phyloP scores from a whole-genome alignment of 2,329 filamentous ascomycete species.

The Colletotrichum magnum region DNA sequence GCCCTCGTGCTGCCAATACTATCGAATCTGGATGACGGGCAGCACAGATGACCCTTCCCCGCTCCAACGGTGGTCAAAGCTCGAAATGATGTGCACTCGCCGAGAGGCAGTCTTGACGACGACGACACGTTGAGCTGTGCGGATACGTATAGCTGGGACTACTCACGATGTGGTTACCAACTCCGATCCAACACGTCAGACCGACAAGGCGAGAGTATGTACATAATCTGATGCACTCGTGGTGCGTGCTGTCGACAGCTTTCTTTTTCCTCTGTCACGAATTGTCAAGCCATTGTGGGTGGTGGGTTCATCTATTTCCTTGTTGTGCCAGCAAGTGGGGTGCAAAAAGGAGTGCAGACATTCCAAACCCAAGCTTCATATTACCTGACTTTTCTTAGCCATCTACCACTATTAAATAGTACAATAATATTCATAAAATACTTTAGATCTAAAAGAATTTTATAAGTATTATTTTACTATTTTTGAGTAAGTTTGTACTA shows the following conservation, averaged over 20 bases:
- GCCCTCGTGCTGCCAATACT: constrained; percentile 13
- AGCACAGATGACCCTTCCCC: constrained; percentile 10
- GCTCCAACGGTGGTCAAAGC: constrained; percentile 20
- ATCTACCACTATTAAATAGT: no score
- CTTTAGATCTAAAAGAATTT: no score
- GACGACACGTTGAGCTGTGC: not conserved
- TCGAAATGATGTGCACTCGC: constrained; percentile 14
- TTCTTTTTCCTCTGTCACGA: constrained; percentile 9
- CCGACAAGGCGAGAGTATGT: constrained; percentile 13
- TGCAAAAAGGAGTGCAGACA: no score
- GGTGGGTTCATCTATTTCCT: constrained; percentile 27
- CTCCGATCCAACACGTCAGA: constrained; percentile 7
- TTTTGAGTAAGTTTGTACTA: no score
- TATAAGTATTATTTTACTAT: no score
- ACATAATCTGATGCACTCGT: not conserved
- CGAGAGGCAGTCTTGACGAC: constrained; percentile 6
- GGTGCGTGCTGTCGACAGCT: not conserved
- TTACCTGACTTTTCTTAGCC: no score
- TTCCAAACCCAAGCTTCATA: no score
- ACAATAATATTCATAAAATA: no score
- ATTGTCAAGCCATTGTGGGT: constrained; percentile 2
- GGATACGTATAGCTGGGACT: constrained; percentile 16
- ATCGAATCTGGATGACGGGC: constrained; percentile 21
- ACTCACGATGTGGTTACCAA: constrained; percentile 2
- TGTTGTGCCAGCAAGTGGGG: no score